Conservation (phyloP, 2,329 filamentous ascomycete genomes). For the Monosporascus sp. region DNA sequence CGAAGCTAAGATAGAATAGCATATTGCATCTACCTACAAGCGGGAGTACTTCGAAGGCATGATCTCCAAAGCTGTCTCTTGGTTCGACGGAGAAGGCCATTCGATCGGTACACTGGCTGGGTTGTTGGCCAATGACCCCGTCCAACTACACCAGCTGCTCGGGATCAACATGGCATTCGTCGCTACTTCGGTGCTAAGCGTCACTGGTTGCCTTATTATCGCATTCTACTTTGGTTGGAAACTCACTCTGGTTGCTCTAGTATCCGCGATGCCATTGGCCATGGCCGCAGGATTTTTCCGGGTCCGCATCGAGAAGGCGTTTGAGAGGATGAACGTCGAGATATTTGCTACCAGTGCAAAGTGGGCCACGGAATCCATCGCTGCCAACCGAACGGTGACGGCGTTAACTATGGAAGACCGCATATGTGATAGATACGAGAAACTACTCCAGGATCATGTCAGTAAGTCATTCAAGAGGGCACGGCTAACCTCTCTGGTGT, state of each 20-base stretch:
- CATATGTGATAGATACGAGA: slow-evolving; percentile 56
- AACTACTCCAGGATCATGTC: slow-evolving; percentile 54
- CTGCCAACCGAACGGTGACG: slow-evolving; percentile 67
- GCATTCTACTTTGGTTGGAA: slow-evolving; percentile 74
- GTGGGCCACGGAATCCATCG: slow-evolving; percentile 68
- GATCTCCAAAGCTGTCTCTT: slow-evolving; percentile 50
- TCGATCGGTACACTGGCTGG: slow-evolving; percentile 55
- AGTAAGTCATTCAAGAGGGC: slow-evolving; percentile 54
- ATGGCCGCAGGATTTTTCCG: slow-evolving; percentile 37
- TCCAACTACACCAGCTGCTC: slow-evolving; percentile 55
- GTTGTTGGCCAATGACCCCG: slow-evolving; percentile 48
- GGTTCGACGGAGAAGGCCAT: slow-evolving; percentile 56
- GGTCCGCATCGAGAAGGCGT: slow-evolving; percentile 22
- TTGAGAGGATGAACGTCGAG: slow-evolving; percentile 47
- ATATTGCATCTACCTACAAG: slow-evolving; percentile 49
- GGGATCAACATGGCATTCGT: slow-evolving; percentile 59
- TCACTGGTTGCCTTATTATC: slow-evolving; percentile 60
- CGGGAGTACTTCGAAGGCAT: slow-evolving; percentile 56
- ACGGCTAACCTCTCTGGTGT: slow-evolving; percentile 58
- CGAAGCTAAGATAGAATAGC: slow-evolving; percentile 15
- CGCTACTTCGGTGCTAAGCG: slow-evolving; percentile 57
- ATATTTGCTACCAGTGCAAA: slow-evolving; percentile 68
- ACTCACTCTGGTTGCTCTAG: slow-evolving; percentile 60
- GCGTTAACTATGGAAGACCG: slow-evolving; percentile 63
- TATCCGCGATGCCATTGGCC: slow-evolving; percentile 50